A percentile compares a stretch with the other conserved stretches of the same genome.
Evolutionary conservation across 2,329 filamentous ascomycete species (phyloP).

Genomic region (Colletotrichum kahawae): DNA sequence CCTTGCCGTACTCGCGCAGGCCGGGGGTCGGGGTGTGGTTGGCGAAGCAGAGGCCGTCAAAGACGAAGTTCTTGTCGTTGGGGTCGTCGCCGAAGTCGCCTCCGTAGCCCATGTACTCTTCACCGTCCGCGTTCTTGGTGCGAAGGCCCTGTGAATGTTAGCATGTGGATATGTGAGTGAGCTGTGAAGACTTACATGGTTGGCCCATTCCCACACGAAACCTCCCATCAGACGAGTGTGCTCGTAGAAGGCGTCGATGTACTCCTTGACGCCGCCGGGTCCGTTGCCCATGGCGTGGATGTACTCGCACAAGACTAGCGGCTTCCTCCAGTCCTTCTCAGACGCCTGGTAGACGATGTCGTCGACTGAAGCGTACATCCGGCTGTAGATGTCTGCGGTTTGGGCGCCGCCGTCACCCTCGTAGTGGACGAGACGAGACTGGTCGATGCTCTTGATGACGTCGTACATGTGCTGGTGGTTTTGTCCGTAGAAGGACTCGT

Average conservation of each 20-base stretch:
- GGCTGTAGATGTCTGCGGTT: constrained; percentile 66
- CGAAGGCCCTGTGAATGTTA: constrained; percentile 42
- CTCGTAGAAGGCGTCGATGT: constrained; percentile 68
- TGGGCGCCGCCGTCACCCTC: constrained; percentile 64
- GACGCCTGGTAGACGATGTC: constrained; percentile 44
- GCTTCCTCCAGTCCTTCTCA: constrained; percentile 53
- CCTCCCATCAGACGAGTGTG: constrained; percentile 61
- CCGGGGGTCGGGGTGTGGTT: constrained; percentile 58
- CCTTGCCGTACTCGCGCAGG: constrained; percentile 60
- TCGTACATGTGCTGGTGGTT: constrained; percentile 74
- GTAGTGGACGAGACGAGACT: constrained; percentile 67
- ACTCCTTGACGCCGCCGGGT: constrained; percentile 70
- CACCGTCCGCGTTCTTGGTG: constrained; percentile 44
- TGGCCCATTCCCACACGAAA: constrained; percentile 70
- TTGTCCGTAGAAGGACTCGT: constrained; percentile 72
- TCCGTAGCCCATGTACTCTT: constrained; percentile 61
- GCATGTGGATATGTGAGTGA: neutral
- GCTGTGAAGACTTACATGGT: constrained; percentile 46
- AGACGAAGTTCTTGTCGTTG: constrained; percentile 64
- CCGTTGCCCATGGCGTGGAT: constrained; percentile 75
- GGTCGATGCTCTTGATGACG: constrained; percentile 62
- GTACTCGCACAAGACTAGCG: constrained; percentile 62
- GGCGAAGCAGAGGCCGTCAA: constrained; percentile 58
- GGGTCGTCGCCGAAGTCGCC: constrained; percentile 67
- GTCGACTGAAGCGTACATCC: constrained; percentile 67